Percentiles rank a stretch among this genome's conserved stretches.
Conservation (phyloP, 2,329 filamentous ascomycete species). For the Microsporum ferrugineum region DNA sequence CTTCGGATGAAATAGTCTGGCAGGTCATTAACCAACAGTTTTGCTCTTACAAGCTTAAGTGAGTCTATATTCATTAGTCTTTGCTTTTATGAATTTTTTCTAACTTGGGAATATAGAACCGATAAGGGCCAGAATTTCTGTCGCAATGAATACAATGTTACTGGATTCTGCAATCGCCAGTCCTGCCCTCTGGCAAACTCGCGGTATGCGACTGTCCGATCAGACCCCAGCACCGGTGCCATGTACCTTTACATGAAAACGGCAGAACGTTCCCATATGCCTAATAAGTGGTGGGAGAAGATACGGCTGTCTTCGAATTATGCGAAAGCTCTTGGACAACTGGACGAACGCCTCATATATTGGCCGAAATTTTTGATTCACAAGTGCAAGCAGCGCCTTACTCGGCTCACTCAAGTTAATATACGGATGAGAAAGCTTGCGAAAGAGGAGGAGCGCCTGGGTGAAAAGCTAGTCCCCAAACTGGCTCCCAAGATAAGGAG, state of each 20-base stretch:
- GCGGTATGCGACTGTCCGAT: slow-evolving; percentile 82
- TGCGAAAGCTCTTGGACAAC: slow-evolving; percentile 71
- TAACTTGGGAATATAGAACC: slow-evolving; percentile 41
- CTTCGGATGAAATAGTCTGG: slow-evolving; percentile 96
- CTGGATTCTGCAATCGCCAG: slow-evolving; percentile 71
- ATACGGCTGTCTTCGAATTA: slow-evolving; percentile 88
- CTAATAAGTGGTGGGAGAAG: slow-evolving; percentile 86
- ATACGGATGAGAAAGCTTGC: slow-evolving; percentile 66
- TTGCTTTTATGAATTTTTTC: not conserved
- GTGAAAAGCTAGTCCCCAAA: slow-evolving; percentile 78
- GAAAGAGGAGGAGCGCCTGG: slow-evolving; percentile 78
- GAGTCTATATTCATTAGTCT: slow-evolving; percentile 22
- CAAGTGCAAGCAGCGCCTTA: slow-evolving; percentile 94
- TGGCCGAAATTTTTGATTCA: slow-evolving; percentile 89
- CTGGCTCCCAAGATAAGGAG: slow-evolving; percentile 79
- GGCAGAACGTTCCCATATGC: slow-evolving; percentile 75
- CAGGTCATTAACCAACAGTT: slow-evolving; percentile 92
- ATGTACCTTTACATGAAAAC: slow-evolving; percentile 98
- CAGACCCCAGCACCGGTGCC: slow-evolving; percentile 64
- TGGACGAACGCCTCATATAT: slow-evolving; percentile 78
- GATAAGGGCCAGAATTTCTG: slow-evolving; percentile 88
- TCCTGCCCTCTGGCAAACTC: slow-evolving; percentile 85
- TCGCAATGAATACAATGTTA: slow-evolving; percentile 85
- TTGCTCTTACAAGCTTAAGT: slow-evolving; percentile 92
- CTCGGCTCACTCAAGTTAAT: slow-evolving; percentile 79